Conservation (phyloP, 2,329 filamentous ascomycete species). For the Botrytis hyacinthi region DNA sequence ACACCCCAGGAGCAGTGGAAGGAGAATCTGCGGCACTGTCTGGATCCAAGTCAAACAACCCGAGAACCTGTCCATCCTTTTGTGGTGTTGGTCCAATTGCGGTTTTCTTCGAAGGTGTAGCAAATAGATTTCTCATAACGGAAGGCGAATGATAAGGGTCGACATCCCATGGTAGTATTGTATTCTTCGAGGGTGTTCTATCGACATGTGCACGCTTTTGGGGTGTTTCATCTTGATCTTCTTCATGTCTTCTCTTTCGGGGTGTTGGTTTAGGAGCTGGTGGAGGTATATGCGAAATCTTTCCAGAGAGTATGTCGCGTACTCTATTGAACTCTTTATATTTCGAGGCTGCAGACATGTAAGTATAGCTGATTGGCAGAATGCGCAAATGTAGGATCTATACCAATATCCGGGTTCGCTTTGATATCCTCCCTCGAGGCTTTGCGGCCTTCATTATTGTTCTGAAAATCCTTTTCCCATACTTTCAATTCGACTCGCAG, state of each 20-base stretch:
- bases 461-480: slow-evolving; percentile 70
- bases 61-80: slow-evolving; percentile 71
- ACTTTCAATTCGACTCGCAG: slow-evolving; percentile 69
- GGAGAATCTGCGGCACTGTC: slow-evolving; percentile 47
- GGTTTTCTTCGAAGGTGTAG: slow-evolving; percentile 54
- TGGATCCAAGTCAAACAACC: slow-evolving; percentile 69
- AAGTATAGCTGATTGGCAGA: background rate
- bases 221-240: slow-evolving; percentile 45
- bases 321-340: slow-evolving; percentile 74
- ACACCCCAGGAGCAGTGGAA: slow-evolving; percentile 3
- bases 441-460: slow-evolving; percentile 63
- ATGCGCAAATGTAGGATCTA: slow-evolving; percentile 24
- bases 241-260: slow-evolving; percentile 41
- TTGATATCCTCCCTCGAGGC: slow-evolving; percentile 75
- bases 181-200: slow-evolving; percentile 48
- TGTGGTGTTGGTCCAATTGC: slow-evolving; percentile 77
- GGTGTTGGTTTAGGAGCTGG: slow-evolving; percentile 37
- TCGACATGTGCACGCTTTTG: slow-evolving; percentile 49
- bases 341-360: slow-evolving; percentile 45
- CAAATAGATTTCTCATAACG: slow-evolving; percentile 56
- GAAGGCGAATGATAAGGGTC: slow-evolving; percentile 55
- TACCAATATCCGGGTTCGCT: slow-evolving; percentile 68
- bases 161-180: slow-evolving; percentile 40
- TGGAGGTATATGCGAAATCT: slow-evolving; percentile 41
- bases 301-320: slow-evolving; percentile 58